phyloP scores from a whole-genome alignment of 1,284 basidiomycete species.

The Xanthoconium separans region DNA sequence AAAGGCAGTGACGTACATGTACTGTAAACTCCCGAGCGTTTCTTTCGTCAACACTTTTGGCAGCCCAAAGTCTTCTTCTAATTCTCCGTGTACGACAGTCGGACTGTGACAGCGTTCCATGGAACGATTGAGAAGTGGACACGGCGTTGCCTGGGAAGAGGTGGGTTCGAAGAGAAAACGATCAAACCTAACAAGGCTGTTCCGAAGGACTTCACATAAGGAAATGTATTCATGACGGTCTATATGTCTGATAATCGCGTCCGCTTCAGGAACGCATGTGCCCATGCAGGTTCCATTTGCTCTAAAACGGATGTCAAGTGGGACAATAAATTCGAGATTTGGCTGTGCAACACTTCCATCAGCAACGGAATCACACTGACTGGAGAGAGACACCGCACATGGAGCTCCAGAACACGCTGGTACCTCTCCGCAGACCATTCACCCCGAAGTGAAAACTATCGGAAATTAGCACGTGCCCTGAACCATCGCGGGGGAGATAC shows the following conservation, averaged over 20 bases:
- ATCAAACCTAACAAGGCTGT: conserved; percentile 52
- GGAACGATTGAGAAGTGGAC: conserved; percentile 78
- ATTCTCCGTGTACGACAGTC: conserved; percentile 61
- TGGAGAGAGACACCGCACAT: conserved; percentile 45
- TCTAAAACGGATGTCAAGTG: conserved; percentile 65
- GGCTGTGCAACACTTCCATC: conserved; percentile 26
- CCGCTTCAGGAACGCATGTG: conserved; percentile 70
- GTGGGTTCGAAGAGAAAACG: conserved; percentile 65
- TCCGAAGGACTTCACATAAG: neutral
- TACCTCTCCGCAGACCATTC: conserved; percentile 72
- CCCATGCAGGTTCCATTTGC: conserved; percentile 70
- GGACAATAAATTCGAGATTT: conserved; percentile 60
- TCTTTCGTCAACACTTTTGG: conserved; percentile 63
- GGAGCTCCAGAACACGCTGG: conserved; percentile 61
- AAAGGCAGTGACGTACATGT: conserved; percentile 46
- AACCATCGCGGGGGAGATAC: no score
- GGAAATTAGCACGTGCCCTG: no score
- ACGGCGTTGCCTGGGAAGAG: conserved; percentile 84
- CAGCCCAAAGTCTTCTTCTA: conserved; percentile 68
- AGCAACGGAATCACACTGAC: neutral
- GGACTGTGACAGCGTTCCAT: conserved; percentile 58
- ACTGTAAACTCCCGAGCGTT: conserved; percentile 67
- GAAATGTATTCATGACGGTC: conserved; percentile 64
- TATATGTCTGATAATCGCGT: conserved; percentile 78
- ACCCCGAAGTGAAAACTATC: conserved; percentile 65